A percentile compares a stretch with the other conserved stretches of the same genome.
Evolutionary conservation across 805 yeast species (phyloP).

Genomic region (Jamesozyma jinghongensis): DNA sequence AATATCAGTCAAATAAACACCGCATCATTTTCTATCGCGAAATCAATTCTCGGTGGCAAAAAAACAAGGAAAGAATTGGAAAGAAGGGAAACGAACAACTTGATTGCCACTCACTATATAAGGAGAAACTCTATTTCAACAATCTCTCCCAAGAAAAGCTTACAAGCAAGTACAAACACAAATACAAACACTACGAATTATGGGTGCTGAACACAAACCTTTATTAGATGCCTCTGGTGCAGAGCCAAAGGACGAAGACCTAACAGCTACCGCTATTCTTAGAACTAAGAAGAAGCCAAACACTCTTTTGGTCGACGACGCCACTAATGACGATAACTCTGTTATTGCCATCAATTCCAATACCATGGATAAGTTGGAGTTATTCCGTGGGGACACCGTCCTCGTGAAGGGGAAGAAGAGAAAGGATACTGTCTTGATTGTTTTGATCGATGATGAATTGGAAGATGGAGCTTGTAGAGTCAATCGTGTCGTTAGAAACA

Average conservation of each 20-base stretch:
- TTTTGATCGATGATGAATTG: conserved; percentile 90
- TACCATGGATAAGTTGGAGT: conserved; percentile 89
- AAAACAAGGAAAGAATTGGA: conserved; percentile 1
- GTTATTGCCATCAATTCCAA: conserved; percentile 90
- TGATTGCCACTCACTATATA: background rate
- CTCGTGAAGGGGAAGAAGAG: conserved; percentile 96
- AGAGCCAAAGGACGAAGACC: conserved; percentile 46
- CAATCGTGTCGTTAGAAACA: conserved; percentile 93
- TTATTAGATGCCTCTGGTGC: conserved; percentile 63
- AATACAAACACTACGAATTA: background rate
- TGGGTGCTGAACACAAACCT: conserved; percentile 35
- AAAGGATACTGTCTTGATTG: conserved; percentile 94
- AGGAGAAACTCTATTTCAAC: no score
- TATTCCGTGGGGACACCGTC: conserved; percentile 97
- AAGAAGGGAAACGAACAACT: background rate
- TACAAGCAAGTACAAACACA: no score
- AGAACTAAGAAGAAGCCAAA: conserved; percentile 97
- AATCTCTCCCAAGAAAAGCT: background rate
- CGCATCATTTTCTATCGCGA: no score
- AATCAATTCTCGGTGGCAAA: background rate
- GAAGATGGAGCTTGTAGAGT: conserved; percentile 92
- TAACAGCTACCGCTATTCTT: conserved; percentile 93
- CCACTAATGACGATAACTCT: conserved; percentile 93
- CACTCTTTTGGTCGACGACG: conserved; percentile 91
- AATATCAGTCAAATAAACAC: no score